Percentiles rank a stretch among this genome's conserved stretches.
phyloP scores from a whole-genome alignment of 2,329 filamentous ascomycete genomes.

The Hypoxylon sp. region DNA sequence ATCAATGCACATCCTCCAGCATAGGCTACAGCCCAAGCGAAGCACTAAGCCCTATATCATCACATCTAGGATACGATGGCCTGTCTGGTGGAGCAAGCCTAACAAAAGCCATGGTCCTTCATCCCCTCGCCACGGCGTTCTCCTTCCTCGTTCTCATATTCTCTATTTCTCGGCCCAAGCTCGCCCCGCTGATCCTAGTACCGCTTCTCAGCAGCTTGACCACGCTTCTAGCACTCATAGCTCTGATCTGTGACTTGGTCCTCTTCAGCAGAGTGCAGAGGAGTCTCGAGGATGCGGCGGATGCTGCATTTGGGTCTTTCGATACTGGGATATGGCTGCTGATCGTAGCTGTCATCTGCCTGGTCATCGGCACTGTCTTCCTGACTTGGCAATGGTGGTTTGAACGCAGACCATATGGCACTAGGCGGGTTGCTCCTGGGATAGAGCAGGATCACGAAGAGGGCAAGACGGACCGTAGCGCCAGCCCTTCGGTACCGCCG shows the following conservation, averaged over 20 bases:
- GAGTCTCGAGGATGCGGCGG: not conserved
- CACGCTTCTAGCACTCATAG: not conserved
- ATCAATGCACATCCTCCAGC: not conserved
- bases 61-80: not conserved
- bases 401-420: not conserved
- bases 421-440: not conserved
- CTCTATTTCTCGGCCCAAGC: not conserved
- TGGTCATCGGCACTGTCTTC: not conserved
- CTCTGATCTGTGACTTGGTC: slow-evolving; percentile 4
- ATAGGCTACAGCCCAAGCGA: not conserved
- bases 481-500: not conserved
- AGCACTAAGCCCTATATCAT: not conserved
- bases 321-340: slow-evolving; percentile 5
- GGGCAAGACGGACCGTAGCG: not conserved
- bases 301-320: not conserved
- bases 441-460: not conserved
- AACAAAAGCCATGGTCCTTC: slow-evolving; percentile 1
- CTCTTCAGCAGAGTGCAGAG: not conserved
- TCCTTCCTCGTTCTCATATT: not conserved
- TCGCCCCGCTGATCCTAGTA: not conserved
- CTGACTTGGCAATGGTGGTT: not conserved
- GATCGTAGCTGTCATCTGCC: not conserved
- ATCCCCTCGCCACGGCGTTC: not conserved
- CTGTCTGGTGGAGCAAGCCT: not conserved
- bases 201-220: not conserved